Percentiles rank a stretch among this genome's conserved stretches.
Conservation (phyloP, 23 red algal species). For the Gracilaria domingensis region DNA sequence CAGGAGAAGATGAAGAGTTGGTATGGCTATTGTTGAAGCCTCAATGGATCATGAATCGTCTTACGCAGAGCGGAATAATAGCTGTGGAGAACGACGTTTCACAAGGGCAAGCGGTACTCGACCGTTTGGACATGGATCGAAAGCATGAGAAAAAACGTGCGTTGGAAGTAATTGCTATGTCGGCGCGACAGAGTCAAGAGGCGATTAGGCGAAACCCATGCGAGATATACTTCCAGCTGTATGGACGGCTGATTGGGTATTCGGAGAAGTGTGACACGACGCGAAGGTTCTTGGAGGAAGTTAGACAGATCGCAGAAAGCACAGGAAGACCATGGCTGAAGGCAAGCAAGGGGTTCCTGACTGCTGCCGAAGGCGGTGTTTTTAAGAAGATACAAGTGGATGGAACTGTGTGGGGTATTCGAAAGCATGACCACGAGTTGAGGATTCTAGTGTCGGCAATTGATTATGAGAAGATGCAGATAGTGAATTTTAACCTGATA, state of each 20-base stretch:
- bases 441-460: not conserved
- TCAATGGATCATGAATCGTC: slow-evolving; percentile 3
- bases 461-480: not conserved
- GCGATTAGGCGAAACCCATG: not conserved
- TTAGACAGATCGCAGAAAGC: not conserved
- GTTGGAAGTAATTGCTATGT: not conserved
- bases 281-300: not conserved
- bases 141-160: not conserved
- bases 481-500: not conserved
- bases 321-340: not conserved
- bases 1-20: not conserved
- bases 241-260: not conserved
- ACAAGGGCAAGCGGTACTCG: not conserved
- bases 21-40: not conserved
- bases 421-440: not conserved
- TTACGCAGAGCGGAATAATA: not conserved
- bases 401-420: not conserved
- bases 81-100: slow-evolving; percentile 2
- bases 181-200: not conserved
- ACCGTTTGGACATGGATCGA: not conserved
- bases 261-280: not conserved
- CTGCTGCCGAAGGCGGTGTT: not conserved
- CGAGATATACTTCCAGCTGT: not conserved
- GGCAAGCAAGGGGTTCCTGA: not conserved
- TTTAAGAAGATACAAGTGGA: not conserved